Base-by-base conservation (phyloP, 768 basidiomycete genomes). In the Panaeolus papilionaceus region DNA sequence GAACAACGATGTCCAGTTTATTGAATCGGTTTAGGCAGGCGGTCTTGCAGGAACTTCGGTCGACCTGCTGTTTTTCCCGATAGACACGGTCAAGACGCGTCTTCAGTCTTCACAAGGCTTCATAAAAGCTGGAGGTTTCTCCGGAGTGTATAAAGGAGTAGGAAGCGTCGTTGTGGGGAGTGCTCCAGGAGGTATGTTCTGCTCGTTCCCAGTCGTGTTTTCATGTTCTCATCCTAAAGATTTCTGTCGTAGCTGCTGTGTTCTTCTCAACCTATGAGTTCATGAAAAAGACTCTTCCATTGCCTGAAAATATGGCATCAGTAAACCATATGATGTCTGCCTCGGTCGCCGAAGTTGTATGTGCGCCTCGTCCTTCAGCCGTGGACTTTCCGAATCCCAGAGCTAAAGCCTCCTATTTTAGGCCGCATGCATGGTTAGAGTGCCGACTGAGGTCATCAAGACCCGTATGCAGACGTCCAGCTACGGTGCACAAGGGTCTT, bases 191-290 rank as follows among this genome's bases (percentile, higher is more conserved):
- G 96, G 96, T 96, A 75, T 61, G 68, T 69, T 63, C 28, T 38
- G 64, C 38, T 7, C 7, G 8, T 64, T 67, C 64, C 64, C 65
- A 8, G 38, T 61, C n/a, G 49, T 68, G 1, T 67, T 37, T 40
- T 14, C 20, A 11, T n/a, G 26, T n/a, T n/a, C 49, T n/a, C 7
- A 47, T 40, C 1, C 37, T 61, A n/a, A 33, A 69, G 12, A 16
- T 44, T 44, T 61, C 33, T 63, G 49, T 38, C n/a, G 28, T 73
- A 99, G 98, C 98, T 67, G 96, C 96, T 4, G 88, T 88, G 0
- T 99, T 99, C 84, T 99, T 99, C 78, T 92, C 93, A 20, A 93
- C 91, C 0, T 99, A 99, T 75, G 96, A 99, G 74, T 86, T 88
- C 6, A 83, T 96, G 72, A 99, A 99, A 78, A 85, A 85, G 64